Conservation (phyloP, 75 land plant species). For the Adiantum capillusveneris region DNA sequence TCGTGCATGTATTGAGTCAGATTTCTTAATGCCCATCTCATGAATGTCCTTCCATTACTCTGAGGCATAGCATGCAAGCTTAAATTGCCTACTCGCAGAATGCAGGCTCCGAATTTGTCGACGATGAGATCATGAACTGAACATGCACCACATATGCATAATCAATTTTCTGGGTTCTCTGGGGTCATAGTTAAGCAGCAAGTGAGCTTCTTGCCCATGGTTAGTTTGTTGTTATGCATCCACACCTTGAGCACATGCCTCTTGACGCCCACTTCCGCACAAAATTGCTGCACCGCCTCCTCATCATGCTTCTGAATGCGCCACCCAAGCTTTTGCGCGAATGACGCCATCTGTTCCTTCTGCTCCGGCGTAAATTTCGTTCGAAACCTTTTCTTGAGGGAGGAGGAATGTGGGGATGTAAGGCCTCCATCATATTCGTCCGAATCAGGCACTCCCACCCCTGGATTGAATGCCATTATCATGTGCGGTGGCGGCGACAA, state of each 20-base stretch:
- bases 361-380: slow-evolving; percentile 55
- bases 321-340: slow-evolving; percentile 56
- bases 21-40: too few species aligned
- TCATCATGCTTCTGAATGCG: slow-evolving; percentile 54
- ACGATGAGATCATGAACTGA: too few species aligned
- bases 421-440: slow-evolving; percentile 24
- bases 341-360: slow-evolving; percentile 53
- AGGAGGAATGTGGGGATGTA: background rate
- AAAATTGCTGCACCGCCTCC: slow-evolving; percentile 41
- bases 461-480: slow-evolving; percentile 15
- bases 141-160: too few species aligned
- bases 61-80: too few species aligned
- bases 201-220: slow-evolving; percentile 37
- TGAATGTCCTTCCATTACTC: too few species aligned
- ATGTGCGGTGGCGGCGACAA: slow-evolving; percentile 13
- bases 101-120: too few species aligned
- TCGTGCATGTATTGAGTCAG: too few species aligned
- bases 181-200: too few species aligned
- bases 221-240: slow-evolving; percentile 75
- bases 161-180: too few species aligned
- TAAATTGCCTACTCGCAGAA: too few species aligned
- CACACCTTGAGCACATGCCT: slow-evolving; percentile 67
- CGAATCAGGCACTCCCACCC: slow-evolving; percentile 14
- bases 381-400: slow-evolving; percentile 35
- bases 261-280: slow-evolving; percentile 51